Evolutionary conservation across 2,329 filamentous ascomycete genomes (phyloP).

Genomic region (Coniochaeta sp.): DNA sequence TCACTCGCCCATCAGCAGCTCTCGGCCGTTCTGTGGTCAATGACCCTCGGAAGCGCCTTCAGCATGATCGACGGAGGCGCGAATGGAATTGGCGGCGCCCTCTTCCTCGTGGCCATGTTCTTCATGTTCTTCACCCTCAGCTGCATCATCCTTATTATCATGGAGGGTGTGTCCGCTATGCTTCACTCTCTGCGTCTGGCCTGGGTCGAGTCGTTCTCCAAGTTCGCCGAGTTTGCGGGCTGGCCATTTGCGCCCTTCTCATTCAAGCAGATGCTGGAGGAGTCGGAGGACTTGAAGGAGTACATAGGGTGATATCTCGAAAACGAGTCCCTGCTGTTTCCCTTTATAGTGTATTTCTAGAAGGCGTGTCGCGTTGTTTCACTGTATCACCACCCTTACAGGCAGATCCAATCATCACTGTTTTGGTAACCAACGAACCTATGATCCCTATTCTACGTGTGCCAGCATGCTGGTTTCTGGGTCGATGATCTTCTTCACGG

Average conservation of each 20-base stretch:
- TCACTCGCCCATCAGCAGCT: constrained; percentile 97
- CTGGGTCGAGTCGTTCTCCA: constrained; percentile 97
- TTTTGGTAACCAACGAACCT: not conserved
- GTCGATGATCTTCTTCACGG: too few species aligned
- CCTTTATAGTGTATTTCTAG: constrained; percentile 2
- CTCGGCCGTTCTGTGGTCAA: constrained; percentile 89
- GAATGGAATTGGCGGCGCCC: constrained; percentile 60
- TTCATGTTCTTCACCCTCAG: constrained; percentile 84
- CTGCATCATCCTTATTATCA: constrained; percentile 67
- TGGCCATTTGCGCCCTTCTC: constrained; percentile 85
- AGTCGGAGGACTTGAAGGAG: constrained; percentile 60
- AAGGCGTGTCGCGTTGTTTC: not conserved
- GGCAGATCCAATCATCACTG: constrained; percentile 1
- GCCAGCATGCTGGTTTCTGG: not conserved
- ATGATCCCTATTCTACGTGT: too few species aligned
- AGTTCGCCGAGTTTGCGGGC: constrained; percentile 89
- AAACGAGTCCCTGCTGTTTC: not conserved
- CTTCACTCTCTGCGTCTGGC: constrained; percentile 68
- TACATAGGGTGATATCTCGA: constrained; percentile 37
- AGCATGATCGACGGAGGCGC: constrained; percentile 25
- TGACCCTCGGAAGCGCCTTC: constrained; percentile 83
- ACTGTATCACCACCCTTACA: constrained; percentile 1
- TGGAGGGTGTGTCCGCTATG: constrained; percentile 97
- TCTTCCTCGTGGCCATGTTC: constrained; percentile 78
- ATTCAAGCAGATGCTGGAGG: constrained; percentile 77